Conservation (phyloP, 2,329 filamentous ascomycete genomes). For the Fusarium decemcellulare region DNA sequence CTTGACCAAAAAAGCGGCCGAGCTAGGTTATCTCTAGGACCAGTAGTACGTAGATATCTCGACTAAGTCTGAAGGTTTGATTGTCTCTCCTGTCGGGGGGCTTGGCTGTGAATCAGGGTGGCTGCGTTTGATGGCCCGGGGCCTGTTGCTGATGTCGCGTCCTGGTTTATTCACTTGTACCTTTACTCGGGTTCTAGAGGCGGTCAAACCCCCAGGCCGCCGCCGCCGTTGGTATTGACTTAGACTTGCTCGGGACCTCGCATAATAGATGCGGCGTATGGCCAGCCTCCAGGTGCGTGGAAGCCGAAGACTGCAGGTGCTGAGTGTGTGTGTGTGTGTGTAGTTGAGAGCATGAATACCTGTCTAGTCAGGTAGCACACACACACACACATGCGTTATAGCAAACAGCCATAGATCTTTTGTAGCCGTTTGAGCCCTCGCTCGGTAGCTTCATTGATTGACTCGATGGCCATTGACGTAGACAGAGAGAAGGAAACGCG, state of each 20-base stretch:
- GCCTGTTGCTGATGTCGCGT: not conserved
- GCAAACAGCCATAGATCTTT: slow-evolving; percentile 10
- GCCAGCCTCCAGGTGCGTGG: slow-evolving; percentile 30
- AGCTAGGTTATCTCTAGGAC: slow-evolving; percentile 5
- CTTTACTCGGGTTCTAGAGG: slow-evolving; percentile 26
- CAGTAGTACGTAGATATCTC: slow-evolving; percentile 15
- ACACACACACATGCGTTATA: slow-evolving; percentile 22
- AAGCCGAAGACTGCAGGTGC: slow-evolving; percentile 24
- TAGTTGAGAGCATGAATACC: not conserved
- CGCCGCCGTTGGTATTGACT: slow-evolving; percentile 36
- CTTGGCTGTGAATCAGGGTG: not conserved
- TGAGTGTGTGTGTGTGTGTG: slow-evolving; percentile 18
- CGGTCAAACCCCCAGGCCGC: slow-evolving; percentile 32
- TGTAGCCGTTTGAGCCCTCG: slow-evolving; percentile 12
- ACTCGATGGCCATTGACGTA: slow-evolving; percentile 9
- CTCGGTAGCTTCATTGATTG: slow-evolving; percentile 22
- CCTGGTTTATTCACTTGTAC: not conserved
- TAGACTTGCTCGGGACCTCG: slow-evolving; percentile 41
- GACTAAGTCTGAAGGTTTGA: slow-evolving; percentile 3
- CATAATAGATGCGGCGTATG: slow-evolving; percentile 41
- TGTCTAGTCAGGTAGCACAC: slow-evolving; percentile 11
- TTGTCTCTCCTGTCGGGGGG: slow-evolving; percentile 4
- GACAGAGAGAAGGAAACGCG: slow-evolving; percentile 28
- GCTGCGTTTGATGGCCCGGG: slow-evolving; percentile 10
- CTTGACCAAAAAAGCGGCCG: not conserved